Evolutionary conservation across 2,329 filamentous ascomycete species (phyloP), one percentile per base, ranked within the genome.

Genomic region (Stylonectria norvegica): DNA sequence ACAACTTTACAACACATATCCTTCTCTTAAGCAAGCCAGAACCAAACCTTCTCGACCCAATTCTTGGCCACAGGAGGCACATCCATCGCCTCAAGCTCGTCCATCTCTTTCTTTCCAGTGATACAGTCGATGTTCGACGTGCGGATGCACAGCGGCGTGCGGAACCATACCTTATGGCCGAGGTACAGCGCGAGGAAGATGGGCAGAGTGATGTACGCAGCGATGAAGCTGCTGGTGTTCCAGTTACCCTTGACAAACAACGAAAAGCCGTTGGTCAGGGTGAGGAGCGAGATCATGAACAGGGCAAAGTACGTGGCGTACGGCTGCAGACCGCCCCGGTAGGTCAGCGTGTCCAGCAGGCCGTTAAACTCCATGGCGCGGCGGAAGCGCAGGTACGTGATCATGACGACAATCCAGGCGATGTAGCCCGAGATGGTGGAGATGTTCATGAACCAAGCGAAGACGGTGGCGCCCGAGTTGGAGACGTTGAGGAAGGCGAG

Each of bases 401-500:
- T 59, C 55, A 76, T 67, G 48, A 80, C 68, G 19, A 78, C 70
- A 44, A 79, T 71, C 78, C 78, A 82, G 20, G 75, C 76, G 52
- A 82, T 73, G 55, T 74, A 75, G 3, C 76, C 77, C 0, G 73
- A 74, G 40, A 79, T 76, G 43, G 76, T 86, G 12, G 79, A 82
- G 38, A 87, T 73, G 57, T 83, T 85, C 54, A 81, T 73, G 58
- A 88, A 85, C 80, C 84, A 87, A 40, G 71, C 73, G 60, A 87
- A 88, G 5, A 86, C 83, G 4, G 70, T 69, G 31, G 76, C 73
- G 12, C 82, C 81, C 20, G 71, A 75, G 52, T 72, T 75, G 32
- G 76, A 81, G 10, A 83, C 72, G 56, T 85, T 86, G 60, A 89
- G 78, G 65, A 82, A 89, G 1, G 80, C 79, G 3, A 89, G 72